Evolutionary conservation across 2,329 filamentous ascomycete species (phyloP).

Genomic region (Juglanconis oblonga): DNA sequence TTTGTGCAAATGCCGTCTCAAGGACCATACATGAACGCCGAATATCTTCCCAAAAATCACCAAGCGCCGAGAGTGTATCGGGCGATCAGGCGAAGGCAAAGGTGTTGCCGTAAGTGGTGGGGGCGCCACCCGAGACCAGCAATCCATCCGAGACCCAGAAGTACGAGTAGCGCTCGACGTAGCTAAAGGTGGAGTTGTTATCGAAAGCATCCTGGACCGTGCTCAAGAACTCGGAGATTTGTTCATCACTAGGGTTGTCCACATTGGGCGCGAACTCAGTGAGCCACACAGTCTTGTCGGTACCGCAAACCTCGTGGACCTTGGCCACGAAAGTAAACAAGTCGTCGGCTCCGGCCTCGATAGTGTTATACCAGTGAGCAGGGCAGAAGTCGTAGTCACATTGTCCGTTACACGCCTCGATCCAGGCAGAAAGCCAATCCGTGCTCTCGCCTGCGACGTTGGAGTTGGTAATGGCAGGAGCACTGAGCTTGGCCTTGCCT

Average conservation of each 20-base stretch:
- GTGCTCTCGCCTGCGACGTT: conserved; percentile 47
- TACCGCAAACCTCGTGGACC: conserved; percentile 42
- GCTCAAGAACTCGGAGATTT: conserved; percentile 45
- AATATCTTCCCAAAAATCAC: neutral
- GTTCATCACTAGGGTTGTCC: conserved; percentile 32
- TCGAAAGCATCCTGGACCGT: conserved; percentile 48
- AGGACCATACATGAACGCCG: conserved; percentile 6
- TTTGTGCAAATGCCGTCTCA: neutral
- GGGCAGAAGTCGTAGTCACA: conserved; percentile 60
- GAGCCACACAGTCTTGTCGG: conserved; percentile 54
- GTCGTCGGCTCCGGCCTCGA: conserved; percentile 36
- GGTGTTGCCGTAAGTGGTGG: conserved; percentile 46
- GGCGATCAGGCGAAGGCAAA: conserved; percentile 41
- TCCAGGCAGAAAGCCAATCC: conserved; percentile 51
- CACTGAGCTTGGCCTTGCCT: conserved; percentile 51
- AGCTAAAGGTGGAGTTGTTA: conserved; percentile 39
- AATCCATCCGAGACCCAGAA: conserved; percentile 47
- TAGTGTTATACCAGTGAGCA: conserved; percentile 61
- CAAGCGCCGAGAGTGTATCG: neutral
- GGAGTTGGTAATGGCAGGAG: conserved; percentile 63
- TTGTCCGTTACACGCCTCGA: conserved; percentile 45
- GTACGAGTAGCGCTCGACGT: conserved; percentile 56
- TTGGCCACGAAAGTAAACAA: conserved; percentile 54
- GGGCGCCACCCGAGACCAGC: conserved; percentile 37
- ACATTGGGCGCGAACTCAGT: conserved; percentile 61